Evolutionary conservation across 1,139 yeast genomes (phyloP).

Genomic region (Wickerhamiella infanticola): DNA sequence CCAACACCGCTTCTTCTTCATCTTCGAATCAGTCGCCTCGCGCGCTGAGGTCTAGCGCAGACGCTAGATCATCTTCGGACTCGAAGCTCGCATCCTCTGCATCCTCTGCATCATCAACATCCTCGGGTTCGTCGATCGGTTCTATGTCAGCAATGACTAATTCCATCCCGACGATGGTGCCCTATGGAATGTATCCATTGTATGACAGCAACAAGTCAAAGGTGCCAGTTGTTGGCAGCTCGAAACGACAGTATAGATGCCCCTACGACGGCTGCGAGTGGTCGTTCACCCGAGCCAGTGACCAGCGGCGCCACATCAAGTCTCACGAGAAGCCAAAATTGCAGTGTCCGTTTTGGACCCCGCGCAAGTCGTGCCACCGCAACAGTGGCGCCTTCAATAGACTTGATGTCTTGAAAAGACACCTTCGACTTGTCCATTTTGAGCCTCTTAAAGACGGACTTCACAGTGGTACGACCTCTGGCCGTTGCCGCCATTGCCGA

Average conservation of each 20-base stretch:
- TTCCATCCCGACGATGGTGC: neutral
- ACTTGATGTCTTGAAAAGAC: conserved; percentile 55
- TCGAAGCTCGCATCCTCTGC: neutral
- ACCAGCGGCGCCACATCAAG: conserved; percentile 47
- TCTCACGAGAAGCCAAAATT: conserved; percentile 50
- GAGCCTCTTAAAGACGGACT: conserved; percentile 12
- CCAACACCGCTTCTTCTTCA: neutral
- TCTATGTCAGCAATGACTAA: neutral
- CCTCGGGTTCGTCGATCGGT: neutral
- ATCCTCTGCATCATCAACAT: neutral
- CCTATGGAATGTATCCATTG: neutral
- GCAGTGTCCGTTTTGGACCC: conserved; percentile 56
- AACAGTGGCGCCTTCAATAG: conserved; percentile 60
- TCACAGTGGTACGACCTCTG: conserved; percentile 16
- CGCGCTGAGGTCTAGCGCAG: neutral
- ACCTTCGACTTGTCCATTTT: conserved; percentile 49
- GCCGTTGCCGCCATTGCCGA: conserved; percentile 52
- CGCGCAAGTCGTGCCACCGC: conserved; percentile 53
- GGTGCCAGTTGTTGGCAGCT: conserved; percentile 4
- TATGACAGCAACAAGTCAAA: neutral
- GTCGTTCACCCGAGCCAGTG: conserved; percentile 54
- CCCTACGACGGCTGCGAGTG: conserved; percentile 40
- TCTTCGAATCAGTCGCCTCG: neutral
- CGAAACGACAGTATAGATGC: conserved; percentile 37
- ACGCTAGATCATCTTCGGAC: neutral